Conservation (phyloP, 352 stramenopile species). For the Aphanomyces euteiches region DNA sequence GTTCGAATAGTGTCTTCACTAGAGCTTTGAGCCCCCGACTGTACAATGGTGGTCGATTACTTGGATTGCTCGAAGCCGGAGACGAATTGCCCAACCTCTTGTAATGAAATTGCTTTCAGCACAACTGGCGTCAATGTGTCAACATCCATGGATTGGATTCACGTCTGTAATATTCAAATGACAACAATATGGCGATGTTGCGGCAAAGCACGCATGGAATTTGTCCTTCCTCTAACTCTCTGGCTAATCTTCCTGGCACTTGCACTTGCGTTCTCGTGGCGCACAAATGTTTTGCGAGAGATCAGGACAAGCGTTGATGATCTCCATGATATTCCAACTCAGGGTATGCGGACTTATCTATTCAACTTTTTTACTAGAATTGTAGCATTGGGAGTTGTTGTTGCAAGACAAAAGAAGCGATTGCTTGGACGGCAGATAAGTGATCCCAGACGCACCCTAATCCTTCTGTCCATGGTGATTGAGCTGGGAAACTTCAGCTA, state of each 20-base stretch:
- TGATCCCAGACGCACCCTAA: constrained; percentile 14
- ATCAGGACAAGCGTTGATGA: constrained; percentile 11
- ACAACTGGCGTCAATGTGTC: not conserved
- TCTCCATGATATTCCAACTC: constrained; percentile 20
- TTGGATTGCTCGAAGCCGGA: not conserved
- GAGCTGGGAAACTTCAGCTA: constrained; percentile 17
- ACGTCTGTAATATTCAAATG: not conserved
- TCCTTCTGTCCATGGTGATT: constrained; percentile 17
- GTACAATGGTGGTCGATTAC: not conserved
- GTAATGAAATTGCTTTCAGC: not conserved
- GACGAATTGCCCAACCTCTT: not conserved
- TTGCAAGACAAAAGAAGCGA: constrained; percentile 1
- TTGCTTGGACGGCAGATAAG: constrained; percentile 14
- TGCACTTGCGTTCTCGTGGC: constrained; percentile 2
- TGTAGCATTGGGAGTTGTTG: constrained; percentile 15
- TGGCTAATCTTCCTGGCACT: constrained; percentile 5
- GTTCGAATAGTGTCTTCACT: too few relatives aligned
- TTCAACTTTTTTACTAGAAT: not conserved
- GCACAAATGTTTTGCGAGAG: constrained; percentile 15
- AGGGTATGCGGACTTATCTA: constrained; percentile 12
- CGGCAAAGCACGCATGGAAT: not conserved
- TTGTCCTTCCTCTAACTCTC: constrained; percentile 4
- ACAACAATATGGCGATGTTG: constrained; percentile 14
- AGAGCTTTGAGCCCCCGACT: too few relatives aligned
- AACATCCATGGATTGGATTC: not conserved